Conservation (phyloP, 305 asterid genomes). For the Coffea humblotiana region DNA sequence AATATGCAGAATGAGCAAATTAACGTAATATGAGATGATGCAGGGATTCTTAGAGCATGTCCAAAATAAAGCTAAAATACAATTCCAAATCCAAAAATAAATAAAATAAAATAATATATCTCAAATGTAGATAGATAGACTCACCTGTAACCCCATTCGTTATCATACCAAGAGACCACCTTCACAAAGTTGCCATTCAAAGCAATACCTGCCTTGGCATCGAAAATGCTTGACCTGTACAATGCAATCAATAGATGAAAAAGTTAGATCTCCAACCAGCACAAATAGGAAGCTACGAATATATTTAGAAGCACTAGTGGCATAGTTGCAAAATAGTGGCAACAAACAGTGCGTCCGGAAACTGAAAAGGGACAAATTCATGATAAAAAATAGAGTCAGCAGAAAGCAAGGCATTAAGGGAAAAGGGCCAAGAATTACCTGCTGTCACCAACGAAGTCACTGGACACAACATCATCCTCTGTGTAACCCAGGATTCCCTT, state of each 20-base stretch:
- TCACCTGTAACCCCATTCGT: constrained; percentile 95
- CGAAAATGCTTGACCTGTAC: constrained; percentile 81
- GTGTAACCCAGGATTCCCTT: constrained; percentile 86
- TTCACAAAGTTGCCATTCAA: constrained; percentile 68
- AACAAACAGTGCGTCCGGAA: background rate
- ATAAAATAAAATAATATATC: background rate
- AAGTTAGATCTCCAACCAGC: background rate
- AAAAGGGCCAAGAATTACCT: constrained; percentile 36
- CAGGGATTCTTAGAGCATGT: background rate
- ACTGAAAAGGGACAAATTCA: background rate
- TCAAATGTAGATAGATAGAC: background rate
- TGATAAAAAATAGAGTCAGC: background rate
- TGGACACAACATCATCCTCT: constrained; percentile 79
- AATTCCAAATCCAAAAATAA: background rate
- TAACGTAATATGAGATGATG: background rate
- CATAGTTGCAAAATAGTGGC: background rate
- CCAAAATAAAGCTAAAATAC: constrained; percentile 1
- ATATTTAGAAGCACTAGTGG: background rate
- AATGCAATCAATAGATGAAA: too few species aligned
- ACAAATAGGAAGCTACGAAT: background rate
- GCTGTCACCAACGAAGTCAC: constrained; percentile 72
- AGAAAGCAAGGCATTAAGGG: background rate
- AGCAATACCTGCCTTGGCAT: constrained; percentile 88
- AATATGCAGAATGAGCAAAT: background rate
- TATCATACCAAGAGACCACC: constrained; percentile 84